Conservation (phyloP, 106 monocot species). For the Acorus gramineus region DNA sequence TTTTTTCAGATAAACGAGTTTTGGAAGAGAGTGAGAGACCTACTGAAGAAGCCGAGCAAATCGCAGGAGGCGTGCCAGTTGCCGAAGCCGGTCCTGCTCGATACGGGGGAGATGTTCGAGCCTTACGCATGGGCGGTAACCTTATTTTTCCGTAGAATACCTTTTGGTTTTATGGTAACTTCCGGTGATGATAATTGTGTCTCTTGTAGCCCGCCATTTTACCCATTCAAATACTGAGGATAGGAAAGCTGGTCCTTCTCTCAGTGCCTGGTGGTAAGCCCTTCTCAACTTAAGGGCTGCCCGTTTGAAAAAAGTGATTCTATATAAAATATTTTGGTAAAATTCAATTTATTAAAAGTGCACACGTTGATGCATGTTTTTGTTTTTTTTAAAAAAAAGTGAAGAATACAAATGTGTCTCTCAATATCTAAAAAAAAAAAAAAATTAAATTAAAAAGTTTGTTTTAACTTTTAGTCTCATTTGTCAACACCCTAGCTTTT, state of each 20-base stretch:
- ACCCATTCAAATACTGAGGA: conserved; percentile 28
- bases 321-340: no score
- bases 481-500: no score
- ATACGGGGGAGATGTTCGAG: conserved; percentile 23
- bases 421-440: no score
- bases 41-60: conserved; percentile 10
- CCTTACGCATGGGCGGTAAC: conserved; percentile 30
- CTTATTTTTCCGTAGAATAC: background rate
- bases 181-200: background rate
- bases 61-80: conserved; percentile 24
- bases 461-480: no score
- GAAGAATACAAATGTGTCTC: no score
- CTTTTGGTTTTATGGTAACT: background rate
- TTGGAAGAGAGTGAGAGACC: conserved; percentile 16
- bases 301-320: no score
- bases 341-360: no score
- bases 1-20: conserved; percentile 7
- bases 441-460: no score
- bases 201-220: conserved; percentile 20
- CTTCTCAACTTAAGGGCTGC: no score
- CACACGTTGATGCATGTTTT: no score
- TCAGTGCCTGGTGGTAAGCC: conserved; percentile 21
- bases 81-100: conserved; percentile 20
- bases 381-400: no score
- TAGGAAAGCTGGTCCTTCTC: conserved; percentile 25